Conservation (phyloP, 768 basidiomycete genomes). For the Gymnopilus dilepis region DNA sequence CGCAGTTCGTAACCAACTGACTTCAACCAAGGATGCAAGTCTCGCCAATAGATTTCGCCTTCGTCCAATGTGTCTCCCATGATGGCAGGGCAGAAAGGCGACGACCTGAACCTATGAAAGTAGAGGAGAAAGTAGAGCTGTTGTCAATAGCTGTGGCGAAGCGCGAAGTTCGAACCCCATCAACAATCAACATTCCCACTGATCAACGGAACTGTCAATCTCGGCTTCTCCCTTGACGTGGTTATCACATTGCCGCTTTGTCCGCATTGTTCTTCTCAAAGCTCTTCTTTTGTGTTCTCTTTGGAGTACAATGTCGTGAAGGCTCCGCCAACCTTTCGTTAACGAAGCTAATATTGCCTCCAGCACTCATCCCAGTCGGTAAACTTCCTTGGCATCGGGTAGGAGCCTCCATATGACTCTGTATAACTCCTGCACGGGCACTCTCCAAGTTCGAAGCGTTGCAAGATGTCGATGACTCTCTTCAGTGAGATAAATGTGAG, state of each 20-base stretch:
- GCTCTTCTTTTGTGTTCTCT: background rate
- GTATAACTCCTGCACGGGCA: too few relatives aligned
- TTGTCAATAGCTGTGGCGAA: background rate
- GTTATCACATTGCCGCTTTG: background rate
- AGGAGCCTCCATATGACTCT: too few relatives aligned
- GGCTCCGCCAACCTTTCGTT: background rate
- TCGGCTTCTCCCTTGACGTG: constrained; percentile 1
- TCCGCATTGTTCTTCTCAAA: background rate
- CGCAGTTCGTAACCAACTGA: constrained; percentile 37
- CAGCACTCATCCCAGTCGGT: too few relatives aligned
- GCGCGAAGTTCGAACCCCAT: background rate
- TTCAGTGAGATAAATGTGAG: too few relatives aligned
- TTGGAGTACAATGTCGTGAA: background rate
- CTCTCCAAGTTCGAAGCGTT: too few relatives aligned
- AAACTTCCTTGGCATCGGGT: too few relatives aligned
- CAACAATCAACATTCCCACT: background rate
- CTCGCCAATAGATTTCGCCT: constrained; percentile 28
- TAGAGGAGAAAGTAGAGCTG: background rate
- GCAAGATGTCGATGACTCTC: too few relatives aligned
- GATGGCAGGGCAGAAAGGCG: background rate
- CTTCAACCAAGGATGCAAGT: constrained; percentile 34
- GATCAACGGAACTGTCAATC: too few relatives aligned
- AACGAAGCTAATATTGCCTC: too few relatives aligned
- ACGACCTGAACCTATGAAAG: background rate
- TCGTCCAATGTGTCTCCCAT: background rate